These are phyloP conservation scores for Penicillium expansum DNA, from an alignment of 2,329 filamentous ascomycete genomes.

Conservation along the genomic window DNA sequence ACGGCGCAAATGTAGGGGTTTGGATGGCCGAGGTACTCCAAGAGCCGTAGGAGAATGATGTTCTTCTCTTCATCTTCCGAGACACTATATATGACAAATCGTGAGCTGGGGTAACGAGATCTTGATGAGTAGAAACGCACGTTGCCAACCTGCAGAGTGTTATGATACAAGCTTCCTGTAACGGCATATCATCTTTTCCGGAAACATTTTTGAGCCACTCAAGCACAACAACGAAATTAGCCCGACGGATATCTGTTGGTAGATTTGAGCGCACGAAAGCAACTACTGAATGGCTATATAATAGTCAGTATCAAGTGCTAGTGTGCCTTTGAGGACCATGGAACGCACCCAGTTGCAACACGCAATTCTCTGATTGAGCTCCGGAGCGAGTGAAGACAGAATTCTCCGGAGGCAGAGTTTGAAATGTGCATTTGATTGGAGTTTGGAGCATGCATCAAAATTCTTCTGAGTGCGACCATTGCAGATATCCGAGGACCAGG, in stretches of 20 bases:
- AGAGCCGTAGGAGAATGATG: conserved; percentile 74
- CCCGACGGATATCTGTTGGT: conserved; percentile 49
- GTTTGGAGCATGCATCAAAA: conserved; percentile 65
- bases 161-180: conserved; percentile 81
- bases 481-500: conserved; percentile 65
- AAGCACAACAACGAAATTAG: conserved; percentile 68
- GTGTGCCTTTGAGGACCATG: neutral
- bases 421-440: conserved; percentile 64
- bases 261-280: conserved; percentile 60
- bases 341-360: conserved; percentile 66
- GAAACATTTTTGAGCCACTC: conserved; percentile 70
- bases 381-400: conserved; percentile 75
- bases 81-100: conserved; percentile 47
- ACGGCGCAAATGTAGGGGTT: conserved; percentile 77
- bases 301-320: conserved; percentile 5
- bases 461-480: conserved; percentile 67
- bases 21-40: conserved; percentile 81
- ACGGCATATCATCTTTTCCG: conserved; percentile 62
- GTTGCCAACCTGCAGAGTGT: conserved; percentile 81
- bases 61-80: conserved; percentile 81
- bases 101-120: neutral
- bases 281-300: conserved; percentile 58
- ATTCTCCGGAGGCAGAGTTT: conserved; percentile 67
- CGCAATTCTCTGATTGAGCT: conserved; percentile 84
- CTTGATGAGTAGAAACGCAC: conserved; percentile 40